Base-by-base conservation (phyloP, 2,329 filamentous ascomycete species). In the Pseudocercospora macadamiae region DNA sequence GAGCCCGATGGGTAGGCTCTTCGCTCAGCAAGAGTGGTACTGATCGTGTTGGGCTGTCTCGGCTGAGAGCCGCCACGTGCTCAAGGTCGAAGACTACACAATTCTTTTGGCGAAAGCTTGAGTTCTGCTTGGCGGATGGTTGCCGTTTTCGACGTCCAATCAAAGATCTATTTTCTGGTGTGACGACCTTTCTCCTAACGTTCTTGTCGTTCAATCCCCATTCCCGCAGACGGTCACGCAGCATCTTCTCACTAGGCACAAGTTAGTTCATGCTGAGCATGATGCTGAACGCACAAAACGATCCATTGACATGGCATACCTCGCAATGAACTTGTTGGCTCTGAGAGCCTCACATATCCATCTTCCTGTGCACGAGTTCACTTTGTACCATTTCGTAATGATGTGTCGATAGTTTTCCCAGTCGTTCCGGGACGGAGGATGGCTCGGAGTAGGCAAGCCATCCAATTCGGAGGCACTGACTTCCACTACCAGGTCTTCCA, bases 301-400 rank as follows among this genome's bases (percentile, higher is more conserved):
- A 12, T 6, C n/a, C 28, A 32, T 12, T 6, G 28, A 26, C 10
- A 3, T 16, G 4, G 23, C 42, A 5, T 28, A 47, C 42, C 42
- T 47, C 19, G 42, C 42, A 8, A 47, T 16, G 42, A 47, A 47
- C n/a, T 28, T 18, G 19, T 47, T 47, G 10, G 14, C 1, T 18
- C 23, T 28, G 19, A 47, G n/a, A 16, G 42, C 26, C 23, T 47
- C 21, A 26, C 42, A 47, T 47, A 47, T 47, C 42, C 42, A 47
- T 14, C 42, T 47, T 6, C 42, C 42, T 7, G 42, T 47, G 42
- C 42, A 47, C 9, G 42, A 47, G 23, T 47, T 47, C 19, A 47
- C 42, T 21, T 47, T 47, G 42, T 47, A 47, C 42, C 42, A 47
- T 47, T 47, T 47, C 6, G 42, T 47, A 21, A 47, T 47, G 9